Evolutionary conservation across 169 alveolate species (phyloP).

Genomic region (Toxoplasma gondii): DNA sequence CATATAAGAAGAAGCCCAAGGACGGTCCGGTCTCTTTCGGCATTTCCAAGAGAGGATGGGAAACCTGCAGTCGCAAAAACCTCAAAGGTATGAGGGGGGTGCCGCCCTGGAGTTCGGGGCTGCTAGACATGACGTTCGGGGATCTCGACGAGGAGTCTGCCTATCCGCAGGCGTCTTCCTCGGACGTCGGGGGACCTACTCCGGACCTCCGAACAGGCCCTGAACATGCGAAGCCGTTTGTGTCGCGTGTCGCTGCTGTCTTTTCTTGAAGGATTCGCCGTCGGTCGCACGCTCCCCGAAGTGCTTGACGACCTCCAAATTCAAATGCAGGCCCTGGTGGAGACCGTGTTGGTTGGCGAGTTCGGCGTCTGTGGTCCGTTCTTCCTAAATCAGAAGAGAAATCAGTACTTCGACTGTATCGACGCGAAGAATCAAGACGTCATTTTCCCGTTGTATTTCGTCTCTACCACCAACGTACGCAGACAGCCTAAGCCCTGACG

Average conservation of each 20-base stretch:
- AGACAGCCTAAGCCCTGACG: too few species aligned
- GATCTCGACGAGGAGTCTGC: too few species aligned
- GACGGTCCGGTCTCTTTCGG: background rate
- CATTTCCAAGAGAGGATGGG: background rate
- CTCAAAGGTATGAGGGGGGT: background rate
- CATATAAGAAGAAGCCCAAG: background rate
- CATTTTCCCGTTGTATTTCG: background rate
- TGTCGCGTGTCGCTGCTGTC: background rate
- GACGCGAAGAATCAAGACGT: background rate
- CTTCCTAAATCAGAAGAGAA: background rate
- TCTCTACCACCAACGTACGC: background rate
- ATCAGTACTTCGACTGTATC: background rate
- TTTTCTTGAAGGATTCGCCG: background rate
- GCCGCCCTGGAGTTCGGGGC: too few species aligned
- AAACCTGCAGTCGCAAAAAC: background rate
- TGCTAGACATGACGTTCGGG: too few species aligned
- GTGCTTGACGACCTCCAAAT: conserved; percentile 8
- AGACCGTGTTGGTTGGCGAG: background rate
- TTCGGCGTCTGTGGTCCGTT: conserved; percentile 13
- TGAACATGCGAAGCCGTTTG: too few species aligned
- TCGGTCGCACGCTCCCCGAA: background rate
- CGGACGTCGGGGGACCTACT: too few species aligned
- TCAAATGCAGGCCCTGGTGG: background rate
- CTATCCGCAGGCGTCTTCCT: too few species aligned
- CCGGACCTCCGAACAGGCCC: too few species aligned